Evolutionary conservation across 768 basidiomycete genomes (phyloP), one percentile per base, ranked within the genome.

Genomic region (Tylopilus sp.): DNA sequence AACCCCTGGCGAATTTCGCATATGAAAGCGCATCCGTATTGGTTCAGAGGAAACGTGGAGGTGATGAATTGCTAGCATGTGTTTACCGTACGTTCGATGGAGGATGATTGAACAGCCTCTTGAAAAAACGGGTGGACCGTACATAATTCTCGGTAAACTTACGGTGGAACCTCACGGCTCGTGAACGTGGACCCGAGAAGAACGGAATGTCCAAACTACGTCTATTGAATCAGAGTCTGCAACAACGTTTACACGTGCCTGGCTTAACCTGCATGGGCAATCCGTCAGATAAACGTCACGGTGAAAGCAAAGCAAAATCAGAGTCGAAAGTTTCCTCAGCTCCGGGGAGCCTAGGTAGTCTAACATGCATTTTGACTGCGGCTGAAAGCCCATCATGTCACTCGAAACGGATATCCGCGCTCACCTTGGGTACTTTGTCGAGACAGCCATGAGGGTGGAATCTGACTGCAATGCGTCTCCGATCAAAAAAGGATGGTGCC

Each of bases 351-450:
- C 31, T 67, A 58, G 60, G 66, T 60, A 68, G 67, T 68, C 63
- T 68, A 68, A 62, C 65, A 69, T 66, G 64, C 67, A 55, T 47
- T 38, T 45, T 60, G 64, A 66, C 66, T 59, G 52, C 29, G 64
- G 64, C 62, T 45, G 16, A 25, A 41, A 52, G 55, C 50, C 56
- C 53, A 61, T 62, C 60, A 44, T 45, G 45, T 48, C 37, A 8
- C 28, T 21, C 6, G 24, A 12, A 51, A 33, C 28, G 43, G 29
- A 36, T 45, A n/a, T 4, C 12, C 19, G 33, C 25, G 26, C 42
- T 43, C 42, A 43, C 42, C 42, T 42, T n/a, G n/a, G n/a, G n/a
- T n/a, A n/a, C 29, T 6, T 30, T 30, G 29, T 30, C 29, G 6
- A 12, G 29, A 12, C 12, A 12, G 12, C 6, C 29, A 12, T 31